Conservation (phyloP, 108 stramenopile genomes). For the Skeletonema tropicum region DNA sequence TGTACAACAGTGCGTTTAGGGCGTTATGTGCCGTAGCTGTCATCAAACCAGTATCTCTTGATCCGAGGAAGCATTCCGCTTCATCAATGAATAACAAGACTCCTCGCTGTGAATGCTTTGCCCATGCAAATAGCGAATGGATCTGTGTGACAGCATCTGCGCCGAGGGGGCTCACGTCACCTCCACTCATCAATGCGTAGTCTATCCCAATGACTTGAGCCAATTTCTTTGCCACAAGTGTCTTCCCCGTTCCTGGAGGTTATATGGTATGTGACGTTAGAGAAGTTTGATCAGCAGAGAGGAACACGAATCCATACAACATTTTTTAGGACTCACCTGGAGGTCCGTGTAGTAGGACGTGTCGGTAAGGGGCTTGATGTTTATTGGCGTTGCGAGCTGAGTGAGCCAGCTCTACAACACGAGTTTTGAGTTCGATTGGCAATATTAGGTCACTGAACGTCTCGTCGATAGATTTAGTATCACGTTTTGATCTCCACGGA, state of each 20-base stretch:
- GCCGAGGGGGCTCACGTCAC: slow-evolving; percentile 88
- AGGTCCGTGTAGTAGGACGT: slow-evolving; percentile 70
- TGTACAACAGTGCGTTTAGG: slow-evolving; percentile 81
- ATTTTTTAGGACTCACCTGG: slow-evolving; percentile 15
- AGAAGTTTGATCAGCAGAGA: too few relatives aligned
- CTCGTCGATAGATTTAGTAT: slow-evolving; percentile 31
- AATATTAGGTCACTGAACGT: slow-evolving; percentile 66
- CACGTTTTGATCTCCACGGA: slow-evolving; percentile 16
- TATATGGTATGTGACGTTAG: too few relatives aligned
- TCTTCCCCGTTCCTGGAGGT: slow-evolving; percentile 82
- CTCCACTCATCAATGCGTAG: slow-evolving; percentile 88
- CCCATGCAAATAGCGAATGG: slow-evolving; percentile 82
- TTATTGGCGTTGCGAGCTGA: slow-evolving; percentile 67
- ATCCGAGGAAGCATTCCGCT: slow-evolving; percentile 84
- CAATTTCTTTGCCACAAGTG: slow-evolving; percentile 66
- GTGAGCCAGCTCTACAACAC: slow-evolving; percentile 66
- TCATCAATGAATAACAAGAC: slow-evolving; percentile 88
- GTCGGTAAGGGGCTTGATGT: slow-evolving; percentile 80
- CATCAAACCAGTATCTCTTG: slow-evolving; percentile 46
- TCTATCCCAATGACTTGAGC: slow-evolving; percentile 75
- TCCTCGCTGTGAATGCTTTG: slow-evolving; percentile 61
- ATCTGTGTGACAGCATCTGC: slow-evolving; percentile 83
- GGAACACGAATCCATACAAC: too few relatives aligned
- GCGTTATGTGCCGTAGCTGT: slow-evolving; percentile 72
- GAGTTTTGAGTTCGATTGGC: slow-evolving; percentile 61